Evolutionary conservation across 768 basidiomycete species (phyloP).

Genomic region (Pisolithus tinctorius): DNA sequence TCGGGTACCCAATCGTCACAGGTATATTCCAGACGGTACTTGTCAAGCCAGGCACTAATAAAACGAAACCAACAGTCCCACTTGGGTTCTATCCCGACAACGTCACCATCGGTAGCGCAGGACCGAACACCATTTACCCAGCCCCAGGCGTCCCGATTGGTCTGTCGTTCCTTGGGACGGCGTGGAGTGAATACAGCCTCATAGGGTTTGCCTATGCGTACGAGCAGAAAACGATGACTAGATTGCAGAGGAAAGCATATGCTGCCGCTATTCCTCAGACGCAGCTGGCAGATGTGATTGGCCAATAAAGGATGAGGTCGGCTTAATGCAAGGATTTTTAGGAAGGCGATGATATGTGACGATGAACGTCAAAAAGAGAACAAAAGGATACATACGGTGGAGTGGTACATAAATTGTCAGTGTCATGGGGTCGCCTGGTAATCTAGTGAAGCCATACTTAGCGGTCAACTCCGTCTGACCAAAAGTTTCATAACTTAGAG

Average conservation of each 20-base stretch:
- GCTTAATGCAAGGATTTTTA: no score
- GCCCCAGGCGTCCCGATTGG: slow-evolving; percentile 37
- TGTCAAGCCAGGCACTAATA: neutral
- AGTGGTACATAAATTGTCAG: neutral
- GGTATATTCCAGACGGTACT: slow-evolving; percentile 10
- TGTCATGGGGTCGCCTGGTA: no score
- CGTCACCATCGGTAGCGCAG: slow-evolving; percentile 26
- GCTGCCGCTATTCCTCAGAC: slow-evolving; percentile 50
- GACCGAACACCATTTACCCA: slow-evolving; percentile 26
- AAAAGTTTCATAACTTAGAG: slow-evolving; percentile 15
- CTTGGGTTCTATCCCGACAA: slow-evolving; percentile 28
- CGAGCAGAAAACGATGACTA: slow-evolving; percentile 50
- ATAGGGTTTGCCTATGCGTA: slow-evolving; percentile 38
- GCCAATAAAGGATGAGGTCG: no score
- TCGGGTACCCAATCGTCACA: slow-evolving; percentile 30
- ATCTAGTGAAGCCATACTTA: no score
- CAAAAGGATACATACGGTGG: neutral
- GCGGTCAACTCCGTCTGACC: no score
- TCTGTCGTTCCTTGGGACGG: slow-evolving; percentile 37
- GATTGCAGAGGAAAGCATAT: slow-evolving; percentile 43
- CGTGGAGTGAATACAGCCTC: slow-evolving; percentile 37
- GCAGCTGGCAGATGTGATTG: slow-evolving; percentile 34
- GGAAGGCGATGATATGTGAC: neutral
- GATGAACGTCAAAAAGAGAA: neutral
- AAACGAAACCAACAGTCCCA: slow-evolving; percentile 18